Evolutionary conservation across 257 asterid genomes (phyloP), one percentile per base, ranked within the genome.

Genomic region (Solanum stenotomum): DNA sequence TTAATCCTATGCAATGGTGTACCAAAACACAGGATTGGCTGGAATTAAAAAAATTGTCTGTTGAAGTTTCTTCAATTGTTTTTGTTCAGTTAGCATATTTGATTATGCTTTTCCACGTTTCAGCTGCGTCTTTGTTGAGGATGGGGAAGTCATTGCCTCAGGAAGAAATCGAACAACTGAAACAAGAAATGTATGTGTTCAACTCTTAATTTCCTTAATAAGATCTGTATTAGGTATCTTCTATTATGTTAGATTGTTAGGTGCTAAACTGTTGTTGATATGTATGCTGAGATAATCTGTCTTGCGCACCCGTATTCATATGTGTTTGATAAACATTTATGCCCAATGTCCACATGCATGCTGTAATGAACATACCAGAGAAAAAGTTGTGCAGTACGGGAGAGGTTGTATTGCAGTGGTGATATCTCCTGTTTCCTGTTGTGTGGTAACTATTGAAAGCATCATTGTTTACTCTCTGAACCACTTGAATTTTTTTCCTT

Each of bases 151-250:
- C 89, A 93, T 95, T 92, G 94, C 98, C 86, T 88, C 91, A 0
- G 98, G 99, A 88, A 94, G 93, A 92, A 96, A 96, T 88, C 94
- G 93, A 85, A 94, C 98, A 13, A 93, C 90, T 65, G 95, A 96
- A 93, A 96, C 94, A 16, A 90, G 98, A 92, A 96, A 95, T 87
- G 98, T 81, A 88, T 14, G 89, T 75, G 85, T 81, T 86, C 84
- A 81, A 31, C 27, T 46, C 11, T 46, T 81, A 27, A 27, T 46
- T 16, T 27, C 25, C 42, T 9, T 18, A 29, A 20, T 81, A 46
- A 81, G 68, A 46, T 44, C 27, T 79, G 9, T 81, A 81, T 46
- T 44, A 10, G 25, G 18, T 49, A 27, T 81, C 68, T 81, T 27
- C 85, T 11, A 81, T 46, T 18, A 46, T 10, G 29, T 46, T 29